These are phyloP conservation scores for Lepidium sativum DNA, from an alignment of 345 rosid species.

Conservation along the genomic window DNA sequence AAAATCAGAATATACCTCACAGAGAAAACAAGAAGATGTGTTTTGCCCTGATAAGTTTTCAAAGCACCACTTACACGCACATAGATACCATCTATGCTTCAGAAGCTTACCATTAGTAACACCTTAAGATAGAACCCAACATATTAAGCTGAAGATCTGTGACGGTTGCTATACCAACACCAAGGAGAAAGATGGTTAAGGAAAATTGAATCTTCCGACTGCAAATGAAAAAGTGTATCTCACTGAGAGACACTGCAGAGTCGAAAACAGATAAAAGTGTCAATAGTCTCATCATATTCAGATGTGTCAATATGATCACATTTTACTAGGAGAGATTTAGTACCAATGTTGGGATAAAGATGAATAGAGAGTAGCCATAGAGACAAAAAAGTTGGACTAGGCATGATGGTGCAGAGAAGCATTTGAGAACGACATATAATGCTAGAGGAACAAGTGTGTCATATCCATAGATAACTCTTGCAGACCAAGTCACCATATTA, in stretches of 20 bases:
- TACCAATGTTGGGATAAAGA: slow-evolving; percentile 97
- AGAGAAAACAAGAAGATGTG: slow-evolving; percentile 69
- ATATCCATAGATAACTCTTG: slow-evolving; percentile 91
- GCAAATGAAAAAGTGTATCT: too few species aligned
- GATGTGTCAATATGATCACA: background rate
- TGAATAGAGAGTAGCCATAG: slow-evolving; percentile 82
- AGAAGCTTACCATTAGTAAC: background rate
- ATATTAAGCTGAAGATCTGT: slow-evolving; percentile 91
- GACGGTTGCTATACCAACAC: slow-evolving; percentile 87
- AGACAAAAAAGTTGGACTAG: slow-evolving; percentile 87
- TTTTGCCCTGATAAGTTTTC: slow-evolving; percentile 57
- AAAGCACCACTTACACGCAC: slow-evolving; percentile 76
- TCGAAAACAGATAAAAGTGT: slow-evolving; percentile 12
- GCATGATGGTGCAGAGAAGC: slow-evolving; percentile 95
- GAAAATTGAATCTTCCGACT: slow-evolving; percentile 16
- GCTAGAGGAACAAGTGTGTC: slow-evolving; percentile 69
- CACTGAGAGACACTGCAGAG: slow-evolving; percentile 83
- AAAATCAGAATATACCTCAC: slow-evolving; percentile 49
- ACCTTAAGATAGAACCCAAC: slow-evolving; percentile 43
- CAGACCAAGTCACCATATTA: slow-evolving; percentile 95
- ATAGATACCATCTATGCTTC: slow-evolving; percentile 60
- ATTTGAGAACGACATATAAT: slow-evolving; percentile 73
- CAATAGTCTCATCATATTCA: background rate
- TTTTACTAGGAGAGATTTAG: background rate
- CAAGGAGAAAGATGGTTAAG: slow-evolving; percentile 2